Conservation (phyloP, 1,284 basidiomycete genomes). For the Ceratobasidium sp. region DNA sequence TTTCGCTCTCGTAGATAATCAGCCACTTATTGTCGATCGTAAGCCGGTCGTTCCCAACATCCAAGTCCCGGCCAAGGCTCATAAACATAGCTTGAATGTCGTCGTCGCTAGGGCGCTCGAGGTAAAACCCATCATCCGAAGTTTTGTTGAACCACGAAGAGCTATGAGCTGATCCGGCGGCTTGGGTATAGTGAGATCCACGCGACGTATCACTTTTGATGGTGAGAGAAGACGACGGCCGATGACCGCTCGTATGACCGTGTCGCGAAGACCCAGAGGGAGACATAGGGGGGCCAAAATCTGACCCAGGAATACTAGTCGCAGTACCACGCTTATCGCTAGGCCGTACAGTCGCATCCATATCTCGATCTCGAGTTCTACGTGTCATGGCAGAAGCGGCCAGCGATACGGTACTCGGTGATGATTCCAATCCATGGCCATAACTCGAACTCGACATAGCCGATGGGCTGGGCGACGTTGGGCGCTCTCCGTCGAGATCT, state of each 20-base stretch:
- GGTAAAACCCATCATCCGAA: slow-evolving; percentile 72
- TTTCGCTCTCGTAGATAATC: slow-evolving; percentile 88
- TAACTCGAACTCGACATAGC: slow-evolving; percentile 30
- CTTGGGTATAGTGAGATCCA: slow-evolving; percentile 72
- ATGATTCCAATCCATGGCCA: slow-evolving; percentile 27
- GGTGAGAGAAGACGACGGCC: slow-evolving; percentile 69
- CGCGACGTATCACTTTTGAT: slow-evolving; percentile 72
- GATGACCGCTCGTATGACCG: slow-evolving; percentile 49
- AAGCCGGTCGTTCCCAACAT: slow-evolving; percentile 58
- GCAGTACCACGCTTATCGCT: slow-evolving; percentile 28
- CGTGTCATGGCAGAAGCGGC: slow-evolving; percentile 24
- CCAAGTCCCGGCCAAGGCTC: slow-evolving; percentile 71
- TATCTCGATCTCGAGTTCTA: slow-evolving; percentile 44
- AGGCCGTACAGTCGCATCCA: slow-evolving; percentile 38
- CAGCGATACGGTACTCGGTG: slow-evolving; percentile 9
- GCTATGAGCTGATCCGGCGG: slow-evolving; percentile 67
- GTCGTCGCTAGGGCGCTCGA: slow-evolving; percentile 77
- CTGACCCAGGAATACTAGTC: slow-evolving; percentile 37
- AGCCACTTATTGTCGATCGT: slow-evolving; percentile 92
- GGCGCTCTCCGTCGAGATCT: slow-evolving; percentile 40
- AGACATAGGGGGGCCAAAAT: slow-evolving; percentile 42
- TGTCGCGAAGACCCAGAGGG: slow-evolving; percentile 39
- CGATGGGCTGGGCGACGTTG: slow-evolving; percentile 30
- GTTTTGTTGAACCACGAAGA: slow-evolving; percentile 54
- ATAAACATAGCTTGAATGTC: slow-evolving; percentile 84